Conservation (phyloP, 192 early-diverging fungal genomes). For the Physocladia obscura region DNA sequence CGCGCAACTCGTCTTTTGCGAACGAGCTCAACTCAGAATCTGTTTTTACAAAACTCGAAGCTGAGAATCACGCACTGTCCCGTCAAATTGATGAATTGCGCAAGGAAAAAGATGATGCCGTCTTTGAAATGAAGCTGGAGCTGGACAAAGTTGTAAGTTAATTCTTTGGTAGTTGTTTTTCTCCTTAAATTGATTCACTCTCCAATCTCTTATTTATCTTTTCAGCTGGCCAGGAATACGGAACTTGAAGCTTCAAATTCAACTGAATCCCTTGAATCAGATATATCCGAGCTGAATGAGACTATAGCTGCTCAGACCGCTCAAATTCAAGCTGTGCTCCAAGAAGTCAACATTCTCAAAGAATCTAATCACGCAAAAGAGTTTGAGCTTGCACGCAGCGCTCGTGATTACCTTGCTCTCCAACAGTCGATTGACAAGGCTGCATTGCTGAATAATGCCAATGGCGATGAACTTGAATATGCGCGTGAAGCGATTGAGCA, state of each 20-base stretch:
- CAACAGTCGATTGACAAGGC: background rate
- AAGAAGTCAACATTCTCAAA: slow-evolving; percentile 5
- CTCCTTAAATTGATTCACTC: too few relatives aligned
- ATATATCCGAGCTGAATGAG: too few relatives aligned
- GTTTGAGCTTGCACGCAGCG: slow-evolving; percentile 22
- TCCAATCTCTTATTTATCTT: background rate
- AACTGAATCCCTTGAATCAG: too few relatives aligned
- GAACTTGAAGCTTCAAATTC: background rate
- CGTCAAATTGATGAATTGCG: background rate
- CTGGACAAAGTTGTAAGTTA: background rate
- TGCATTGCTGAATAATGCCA: background rate
- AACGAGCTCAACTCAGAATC: slow-evolving; percentile 18
- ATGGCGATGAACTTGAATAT: slow-evolving; percentile 13
- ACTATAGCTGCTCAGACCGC: slow-evolving; percentile 7
- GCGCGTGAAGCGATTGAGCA: slow-evolving; percentile 15
- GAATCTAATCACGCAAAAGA: slow-evolving; percentile 24
- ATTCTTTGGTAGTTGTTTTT: too few relatives aligned
- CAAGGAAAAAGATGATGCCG: slow-evolving; percentile 2
- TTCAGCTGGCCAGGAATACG: background rate
- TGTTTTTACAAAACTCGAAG: slow-evolving; percentile 9
- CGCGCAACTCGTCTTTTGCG: background rate
- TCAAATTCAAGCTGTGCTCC: slow-evolving; percentile 15
- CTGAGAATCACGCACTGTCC: slow-evolving; percentile 7
- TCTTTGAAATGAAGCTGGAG: background rate
- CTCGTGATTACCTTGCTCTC: slow-evolving; percentile 20